Evolutionary conservation across 148 eudicot species (phyloP), one percentile per base, ranked within the genome.

Genomic region (Persicaria maculosa): DNA sequence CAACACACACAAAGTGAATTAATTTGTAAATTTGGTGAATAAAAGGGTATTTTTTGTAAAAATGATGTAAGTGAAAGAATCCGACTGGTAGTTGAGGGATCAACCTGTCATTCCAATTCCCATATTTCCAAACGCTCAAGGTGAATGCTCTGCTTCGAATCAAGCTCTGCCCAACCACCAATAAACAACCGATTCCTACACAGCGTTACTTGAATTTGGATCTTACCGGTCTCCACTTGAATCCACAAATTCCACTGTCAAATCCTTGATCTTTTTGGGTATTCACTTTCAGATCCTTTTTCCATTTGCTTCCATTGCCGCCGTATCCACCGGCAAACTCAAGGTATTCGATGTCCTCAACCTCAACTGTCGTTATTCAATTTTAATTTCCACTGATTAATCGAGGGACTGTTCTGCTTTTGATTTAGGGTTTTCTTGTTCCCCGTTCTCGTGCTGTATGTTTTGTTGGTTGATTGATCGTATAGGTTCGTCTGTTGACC

Each of bases 1-100:
- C 25, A 22, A 22, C 25, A 22, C 25, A 22, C 0, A 22, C 0
- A 0, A 22, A 22, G 25, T 22, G 25, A 22, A 22, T 22, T 22
- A 0, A 22, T 22, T 22, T 22, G 2, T 31, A 31, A 31, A 31
- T 31, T 31, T 31, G 40, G 40, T 31, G 1, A 31, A 31, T 31
- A 31, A 31, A 48, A 48, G 52, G 52, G 12, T 57, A 11, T 10
- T 57, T 17, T 57, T 22, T 57, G 62, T 20, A 58, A 20, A 7
- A 20, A 7, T 58, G 8, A 58, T 36, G 5, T 58, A 1, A 36
- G 9, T 31, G 31, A 61, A 62, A 25, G 68, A 7, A 45, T 64
- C 19, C 47, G 70, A 65, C 70, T 43, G 70, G 46, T 65, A 65
- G 70, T 65, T 65, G 70, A 65, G 43, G 19, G 58, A 31, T 54